Conservation (phyloP, 805 yeast genomes). For the Ogataea parapolymorpha region DNA sequence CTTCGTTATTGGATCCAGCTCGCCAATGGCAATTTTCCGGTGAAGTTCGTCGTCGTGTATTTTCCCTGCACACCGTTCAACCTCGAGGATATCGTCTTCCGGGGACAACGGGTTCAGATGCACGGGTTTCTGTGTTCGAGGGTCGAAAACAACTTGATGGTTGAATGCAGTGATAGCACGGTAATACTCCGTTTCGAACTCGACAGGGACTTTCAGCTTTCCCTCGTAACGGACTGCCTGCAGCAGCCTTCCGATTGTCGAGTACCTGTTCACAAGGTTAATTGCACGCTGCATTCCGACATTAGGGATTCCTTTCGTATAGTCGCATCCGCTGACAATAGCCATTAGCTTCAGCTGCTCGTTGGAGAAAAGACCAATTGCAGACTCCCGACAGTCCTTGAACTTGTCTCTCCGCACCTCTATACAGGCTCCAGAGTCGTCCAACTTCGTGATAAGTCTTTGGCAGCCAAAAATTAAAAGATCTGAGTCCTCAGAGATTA, state of each 20-base stretch:
- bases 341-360: constrained; percentile 74
- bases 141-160: constrained; percentile 83
- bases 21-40: constrained; percentile 57
- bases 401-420: constrained; percentile 63
- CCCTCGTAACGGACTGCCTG: constrained; percentile 59
- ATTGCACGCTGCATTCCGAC: constrained; percentile 81
- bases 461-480: constrained; percentile 83
- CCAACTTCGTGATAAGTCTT: constrained; percentile 73
- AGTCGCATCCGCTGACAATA: constrained; percentile 94
- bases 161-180: constrained; percentile 77
- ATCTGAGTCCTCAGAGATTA: constrained; percentile 93
- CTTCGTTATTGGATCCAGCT: constrained; percentile 61
- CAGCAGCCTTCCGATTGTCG: constrained; percentile 53
- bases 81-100: constrained; percentile 23
- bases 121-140: constrained; percentile 43
- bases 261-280: constrained; percentile 48
- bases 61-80: constrained; percentile 43
- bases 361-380: constrained; percentile 47
- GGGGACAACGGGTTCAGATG: constrained; percentile 58
- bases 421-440: constrained; percentile 64
- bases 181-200: constrained; percentile 56
- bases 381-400: constrained; percentile 26
- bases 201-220: constrained; percentile 50
- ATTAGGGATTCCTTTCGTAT: constrained; percentile 79
- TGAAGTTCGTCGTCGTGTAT: constrained; percentile 47